phyloP scores from a whole-genome alignment of 148 eudicot genomes.

The Hydrangea macrophylla region DNA sequence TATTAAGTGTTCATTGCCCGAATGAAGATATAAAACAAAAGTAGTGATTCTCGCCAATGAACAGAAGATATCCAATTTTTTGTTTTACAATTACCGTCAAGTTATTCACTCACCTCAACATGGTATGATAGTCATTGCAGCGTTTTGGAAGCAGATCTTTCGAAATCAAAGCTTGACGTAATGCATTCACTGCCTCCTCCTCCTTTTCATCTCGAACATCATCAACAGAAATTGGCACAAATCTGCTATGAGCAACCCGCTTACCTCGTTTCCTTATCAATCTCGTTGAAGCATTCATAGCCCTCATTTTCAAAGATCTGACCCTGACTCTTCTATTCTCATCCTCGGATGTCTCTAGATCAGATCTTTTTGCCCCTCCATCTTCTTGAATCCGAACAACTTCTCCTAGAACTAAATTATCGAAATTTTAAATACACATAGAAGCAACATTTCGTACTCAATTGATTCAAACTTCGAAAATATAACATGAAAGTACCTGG shows the following conservation, averaged over 20 bases:
- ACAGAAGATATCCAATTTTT: neutral
- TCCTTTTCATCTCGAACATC: conserved; percentile 83
- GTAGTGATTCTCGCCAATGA: neutral
- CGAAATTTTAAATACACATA: neutral
- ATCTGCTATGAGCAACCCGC: conserved; percentile 60
- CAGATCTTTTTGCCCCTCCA: conserved; percentile 55
- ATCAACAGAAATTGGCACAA: conserved; percentile 55
- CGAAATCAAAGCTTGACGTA: conserved; percentile 61
- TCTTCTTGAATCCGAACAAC: conserved; percentile 42
- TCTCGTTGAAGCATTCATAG: conserved; percentile 64
- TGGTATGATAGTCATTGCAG: conserved; percentile 86
- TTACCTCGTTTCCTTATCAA: conserved; percentile 55
- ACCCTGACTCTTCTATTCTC: conserved; percentile 64
- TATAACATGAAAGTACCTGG: conserved; percentile 18
- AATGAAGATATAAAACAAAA: too few relatives aligned
- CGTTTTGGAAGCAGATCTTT: conserved; percentile 63
- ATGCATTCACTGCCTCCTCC: conserved; percentile 63
- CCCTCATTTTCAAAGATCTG: conserved; percentile 80
- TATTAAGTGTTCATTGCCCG: too few relatives aligned
- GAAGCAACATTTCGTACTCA: neutral
- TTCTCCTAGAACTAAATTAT: conserved; percentile 34
- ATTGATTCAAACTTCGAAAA: neutral
- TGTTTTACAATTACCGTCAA: neutral
- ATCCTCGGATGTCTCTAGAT: conserved; percentile 61
- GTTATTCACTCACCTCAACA: conserved; percentile 59